Evolutionary conservation across 768 basidiomycete genomes (phyloP).

Genomic region (Asterophora lycoperdoides): DNA sequence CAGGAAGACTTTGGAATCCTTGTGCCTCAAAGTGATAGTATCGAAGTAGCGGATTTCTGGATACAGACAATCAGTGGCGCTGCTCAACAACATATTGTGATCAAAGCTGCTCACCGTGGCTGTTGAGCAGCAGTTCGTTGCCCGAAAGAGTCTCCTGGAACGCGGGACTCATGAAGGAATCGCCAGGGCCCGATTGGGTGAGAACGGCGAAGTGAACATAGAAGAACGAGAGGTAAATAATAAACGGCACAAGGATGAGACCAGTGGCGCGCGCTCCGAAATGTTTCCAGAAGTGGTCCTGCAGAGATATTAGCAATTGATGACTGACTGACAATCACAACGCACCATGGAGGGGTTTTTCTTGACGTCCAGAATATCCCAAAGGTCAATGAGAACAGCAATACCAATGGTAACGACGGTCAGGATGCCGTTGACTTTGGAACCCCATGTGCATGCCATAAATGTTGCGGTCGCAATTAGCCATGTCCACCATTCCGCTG

Average conservation of each 20-base stretch:
- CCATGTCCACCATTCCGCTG: slow-evolving; percentile 94
- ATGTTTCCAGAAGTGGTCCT: slow-evolving; percentile 90
- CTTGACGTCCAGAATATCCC: slow-evolving; percentile 86
- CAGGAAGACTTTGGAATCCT: slow-evolving; percentile 87
- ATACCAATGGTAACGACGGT: slow-evolving; percentile 86
- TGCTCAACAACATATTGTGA: not conserved
- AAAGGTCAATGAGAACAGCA: slow-evolving; percentile 90
- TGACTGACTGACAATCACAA: slow-evolving; percentile 6
- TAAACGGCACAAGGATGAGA: slow-evolving; percentile 82
- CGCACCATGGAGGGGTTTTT: slow-evolving; percentile 77
- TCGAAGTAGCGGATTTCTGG: slow-evolving; percentile 94
- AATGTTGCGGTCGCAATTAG: slow-evolving; percentile 83
- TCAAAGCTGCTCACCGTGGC: slow-evolving; percentile 61
- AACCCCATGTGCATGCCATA: slow-evolving; percentile 95
- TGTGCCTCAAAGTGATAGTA: slow-evolving; percentile 81
- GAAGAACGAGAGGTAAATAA: slow-evolving; percentile 93
- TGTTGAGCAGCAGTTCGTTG: slow-evolving; percentile 88
- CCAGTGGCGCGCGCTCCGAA: slow-evolving; percentile 82
- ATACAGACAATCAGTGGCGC: not conserved
- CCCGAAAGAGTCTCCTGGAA: slow-evolving; percentile 95
- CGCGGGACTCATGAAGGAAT: slow-evolving; percentile 94
- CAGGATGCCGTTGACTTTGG: slow-evolving; percentile 95
- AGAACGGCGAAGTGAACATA: slow-evolving; percentile 91
- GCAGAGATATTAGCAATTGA: not conserved
- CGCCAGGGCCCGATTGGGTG: slow-evolving; percentile 85